These are phyloP conservation scores for Flueggea neowawraea DNA, from an alignment of 441 rosid species.

Conservation along the genomic window DNA sequence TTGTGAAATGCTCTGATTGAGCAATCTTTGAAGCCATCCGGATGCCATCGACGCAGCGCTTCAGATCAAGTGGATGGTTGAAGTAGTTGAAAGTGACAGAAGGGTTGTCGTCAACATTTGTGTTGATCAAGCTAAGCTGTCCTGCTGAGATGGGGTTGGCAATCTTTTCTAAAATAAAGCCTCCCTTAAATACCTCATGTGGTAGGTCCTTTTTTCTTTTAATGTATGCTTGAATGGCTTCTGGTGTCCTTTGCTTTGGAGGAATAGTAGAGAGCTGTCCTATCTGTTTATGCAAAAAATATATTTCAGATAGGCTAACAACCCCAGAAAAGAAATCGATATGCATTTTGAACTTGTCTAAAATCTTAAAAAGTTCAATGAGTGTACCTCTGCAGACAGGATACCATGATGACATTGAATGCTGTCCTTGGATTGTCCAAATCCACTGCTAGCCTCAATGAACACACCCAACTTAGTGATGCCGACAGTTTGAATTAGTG, in stretches of 20 bases:
- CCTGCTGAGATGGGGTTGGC: constrained; percentile 76
- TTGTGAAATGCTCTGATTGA: constrained; percentile 56
- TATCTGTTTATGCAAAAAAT: constrained; percentile 21
- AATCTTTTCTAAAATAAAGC: constrained; percentile 79
- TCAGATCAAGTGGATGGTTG: constrained; percentile 64
- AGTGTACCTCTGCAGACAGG: constrained; percentile 70
- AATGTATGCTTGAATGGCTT: constrained; percentile 38
- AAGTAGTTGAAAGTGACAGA: constrained; percentile 90
- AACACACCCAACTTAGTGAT: constrained; percentile 86
- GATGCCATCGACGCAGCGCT: constrained; percentile 70
- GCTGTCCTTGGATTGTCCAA: constrained; percentile 72
- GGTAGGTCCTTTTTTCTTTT: constrained; percentile 41
- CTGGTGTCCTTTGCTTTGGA: constrained; percentile 47
- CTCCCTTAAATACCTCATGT: constrained; percentile 51
- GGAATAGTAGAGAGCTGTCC: constrained; percentile 46
- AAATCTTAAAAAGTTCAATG: constrained; percentile 18
- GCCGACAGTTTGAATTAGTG: constrained; percentile 89
- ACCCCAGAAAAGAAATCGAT: no score
- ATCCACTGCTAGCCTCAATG: constrained; percentile 94
- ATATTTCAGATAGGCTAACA: no score
- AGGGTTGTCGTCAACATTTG: constrained; percentile 81
- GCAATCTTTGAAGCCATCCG: constrained; percentile 57
- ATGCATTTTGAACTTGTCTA: no score
- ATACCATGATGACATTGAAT: constrained; percentile 84
- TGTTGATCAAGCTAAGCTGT: constrained; percentile 54